A percentile compares a stretch with the other conserved stretches of the same genome.
Conservation (phyloP, 768 basidiomycete genomes). For the Ramaria rubella region DNA sequence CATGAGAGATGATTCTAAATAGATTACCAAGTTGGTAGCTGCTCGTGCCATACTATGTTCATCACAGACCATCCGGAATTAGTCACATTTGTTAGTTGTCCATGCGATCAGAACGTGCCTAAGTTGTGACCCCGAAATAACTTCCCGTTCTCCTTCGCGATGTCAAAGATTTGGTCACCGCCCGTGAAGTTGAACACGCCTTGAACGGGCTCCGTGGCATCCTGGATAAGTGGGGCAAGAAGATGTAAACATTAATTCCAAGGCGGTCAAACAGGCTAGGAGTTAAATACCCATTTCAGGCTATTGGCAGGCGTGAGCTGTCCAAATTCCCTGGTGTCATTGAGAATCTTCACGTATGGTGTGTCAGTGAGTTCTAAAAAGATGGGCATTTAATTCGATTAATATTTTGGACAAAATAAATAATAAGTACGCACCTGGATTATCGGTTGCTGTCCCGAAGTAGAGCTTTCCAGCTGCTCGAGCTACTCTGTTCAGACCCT, state of each 20-base stretch:
- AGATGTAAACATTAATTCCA: neutral
- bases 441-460: constrained; percentile 43
- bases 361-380: constrained; percentile 37
- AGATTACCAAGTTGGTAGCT: constrained; percentile 41
- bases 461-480: constrained; percentile 37
- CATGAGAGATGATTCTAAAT: neutral
- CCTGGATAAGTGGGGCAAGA: constrained; percentile 28
- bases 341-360: constrained; percentile 32
- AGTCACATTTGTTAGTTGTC: neutral
- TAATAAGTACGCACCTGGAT: constrained; percentile 17
- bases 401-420: neutral
- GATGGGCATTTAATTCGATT: neutral
- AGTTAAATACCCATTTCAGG: constrained; percentile 45
- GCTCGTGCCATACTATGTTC: constrained; percentile 48
- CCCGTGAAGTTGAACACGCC: constrained; percentile 40
- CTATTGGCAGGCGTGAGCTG: constrained; percentile 40
- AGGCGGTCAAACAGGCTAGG: neutral
- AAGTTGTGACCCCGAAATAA: constrained; percentile 21
- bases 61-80: neutral
- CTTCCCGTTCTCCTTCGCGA: neutral
- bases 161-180: constrained; percentile 38
- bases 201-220: constrained; percentile 45
- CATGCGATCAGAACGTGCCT: constrained; percentile 11
- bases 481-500: constrained; percentile 32
- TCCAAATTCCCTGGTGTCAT: constrained; percentile 32